Percentiles rank a stretch among this genome's conserved stretches.
Evolutionary conservation across 2,329 filamentous ascomycete species (phyloP).

Genomic region (Aspergillus versicolor): DNA sequence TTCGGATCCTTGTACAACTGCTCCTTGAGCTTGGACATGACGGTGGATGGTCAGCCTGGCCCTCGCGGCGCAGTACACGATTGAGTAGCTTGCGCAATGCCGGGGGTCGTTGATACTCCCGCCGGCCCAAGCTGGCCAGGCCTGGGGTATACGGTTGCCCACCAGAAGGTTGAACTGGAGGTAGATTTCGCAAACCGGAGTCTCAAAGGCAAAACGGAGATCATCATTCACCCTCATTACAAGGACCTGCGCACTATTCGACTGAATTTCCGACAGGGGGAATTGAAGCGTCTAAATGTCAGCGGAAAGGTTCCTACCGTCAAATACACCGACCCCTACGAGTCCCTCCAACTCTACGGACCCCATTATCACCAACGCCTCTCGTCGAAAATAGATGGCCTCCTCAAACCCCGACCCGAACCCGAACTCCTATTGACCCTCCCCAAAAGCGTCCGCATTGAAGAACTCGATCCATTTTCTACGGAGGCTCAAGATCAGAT

Average conservation of each 20-base stretch:
- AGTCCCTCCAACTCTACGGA: slow-evolving; percentile 54
- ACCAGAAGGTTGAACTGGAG: slow-evolving; percentile 87
- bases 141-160: slow-evolving; percentile 61
- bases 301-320: slow-evolving; percentile 42
- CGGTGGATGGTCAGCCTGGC: slow-evolving; percentile 35
- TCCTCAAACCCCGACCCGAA: slow-evolving; percentile 52
- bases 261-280: slow-evolving; percentile 64
- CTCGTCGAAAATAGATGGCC: slow-evolving; percentile 64
- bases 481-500: slow-evolving; percentile 49
- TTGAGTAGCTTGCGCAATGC: slow-evolving; percentile 39
- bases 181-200: slow-evolving; percentile 77
- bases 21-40: slow-evolving; percentile 37
- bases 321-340: slow-evolving; percentile 44
- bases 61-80: slow-evolving; percentile 38
- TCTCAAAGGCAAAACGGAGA: slow-evolving; percentile 75
- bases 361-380: slow-evolving; percentile 75
- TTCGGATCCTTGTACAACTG: slow-evolving; percentile 3
- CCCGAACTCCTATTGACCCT: slow-evolving; percentile 60
- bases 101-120: slow-evolving; percentile 39
- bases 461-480: slow-evolving; percentile 57
- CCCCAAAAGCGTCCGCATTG: slow-evolving; percentile 61
- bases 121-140: slow-evolving; percentile 29
- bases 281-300: slow-evolving; percentile 52
- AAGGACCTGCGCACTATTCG: slow-evolving; percentile 55
- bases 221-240: slow-evolving; percentile 69